These are phyloP conservation scores for Catharanthus roseus DNA, from an alignment of 257 asterid genomes.

Conservation along the genomic window DNA sequence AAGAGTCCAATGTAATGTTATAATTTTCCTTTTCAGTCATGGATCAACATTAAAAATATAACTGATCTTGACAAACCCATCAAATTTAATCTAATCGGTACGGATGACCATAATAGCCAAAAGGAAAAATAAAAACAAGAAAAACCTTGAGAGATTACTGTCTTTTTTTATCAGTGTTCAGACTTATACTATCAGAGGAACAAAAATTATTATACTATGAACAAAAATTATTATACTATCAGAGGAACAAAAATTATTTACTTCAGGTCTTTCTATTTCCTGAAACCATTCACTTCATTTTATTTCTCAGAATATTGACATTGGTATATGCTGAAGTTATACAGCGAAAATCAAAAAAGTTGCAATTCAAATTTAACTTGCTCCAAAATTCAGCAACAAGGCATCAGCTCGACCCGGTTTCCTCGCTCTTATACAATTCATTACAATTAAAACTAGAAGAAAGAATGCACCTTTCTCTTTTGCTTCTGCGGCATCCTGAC, in stretches of 20 bases:
- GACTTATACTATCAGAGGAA: not conserved
- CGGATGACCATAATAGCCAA: too few relatives aligned
- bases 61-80: not conserved
- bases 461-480: constrained; percentile 55
- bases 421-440: not conserved
- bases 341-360: not conserved
- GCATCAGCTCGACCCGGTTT: not conserved
- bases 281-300: not conserved
- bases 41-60: not conserved
- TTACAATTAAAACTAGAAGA: not conserved
- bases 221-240: too few relatives aligned
- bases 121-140: too few relatives aligned
- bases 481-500: constrained; percentile 73
- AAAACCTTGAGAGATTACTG: too few relatives aligned
- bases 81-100: too few relatives aligned
- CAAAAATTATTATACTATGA: too few relatives aligned
- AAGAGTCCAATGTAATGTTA: not conserved
- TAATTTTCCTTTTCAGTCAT: not conserved
- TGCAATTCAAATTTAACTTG: not conserved
- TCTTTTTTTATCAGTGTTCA: not conserved
- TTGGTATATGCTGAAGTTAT: not conserved
- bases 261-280: too few relatives aligned
- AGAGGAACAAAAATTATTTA: too few relatives aligned
- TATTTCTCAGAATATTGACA: not conserved
- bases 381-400: not conserved